Evolutionary conservation across 805 yeast species (phyloP).

Genomic region (Wickerhamiella spandovensis): DNA sequence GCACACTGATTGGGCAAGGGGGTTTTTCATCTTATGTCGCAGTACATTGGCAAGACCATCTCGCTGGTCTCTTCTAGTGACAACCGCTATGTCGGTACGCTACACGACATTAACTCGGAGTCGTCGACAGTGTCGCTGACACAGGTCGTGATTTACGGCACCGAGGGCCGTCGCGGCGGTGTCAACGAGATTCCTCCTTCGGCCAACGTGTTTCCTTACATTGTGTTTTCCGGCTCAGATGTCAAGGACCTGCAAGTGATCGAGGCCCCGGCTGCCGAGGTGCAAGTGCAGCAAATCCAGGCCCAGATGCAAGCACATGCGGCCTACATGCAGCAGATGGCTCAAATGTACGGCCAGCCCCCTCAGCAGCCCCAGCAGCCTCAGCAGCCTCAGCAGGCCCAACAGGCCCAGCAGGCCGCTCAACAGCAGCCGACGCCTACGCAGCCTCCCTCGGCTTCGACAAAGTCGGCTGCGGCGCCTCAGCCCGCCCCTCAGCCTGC

Average conservation of each 20-base stretch:
- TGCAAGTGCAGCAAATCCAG: conserved; percentile 21
- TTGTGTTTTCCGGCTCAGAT: conserved; percentile 82
- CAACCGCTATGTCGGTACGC: conserved; percentile 76
- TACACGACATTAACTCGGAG: conserved; percentile 78
- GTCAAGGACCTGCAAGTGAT: conserved; percentile 80
- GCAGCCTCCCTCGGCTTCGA: conserved; percentile 25
- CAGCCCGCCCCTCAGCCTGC: conserved; percentile 5
- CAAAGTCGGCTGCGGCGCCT: conserved; percentile 43
- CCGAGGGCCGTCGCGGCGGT: conserved; percentile 75
- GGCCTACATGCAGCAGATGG: neutral
- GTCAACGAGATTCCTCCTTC: conserved; percentile 60
- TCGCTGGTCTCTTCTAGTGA: conserved; percentile 67
- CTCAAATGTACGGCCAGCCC: neutral
- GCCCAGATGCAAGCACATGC: neutral
- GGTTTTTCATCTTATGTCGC: conserved; percentile 46
- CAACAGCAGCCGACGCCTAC: conserved; percentile 29
- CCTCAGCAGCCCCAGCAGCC: neutral
- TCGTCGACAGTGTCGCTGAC: conserved; percentile 78
- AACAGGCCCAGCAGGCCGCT: neutral
- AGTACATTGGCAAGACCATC: conserved; percentile 82
- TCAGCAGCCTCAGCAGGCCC: neutral
- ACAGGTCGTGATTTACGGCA: conserved; percentile 72
- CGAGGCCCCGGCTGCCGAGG: conserved; percentile 39
- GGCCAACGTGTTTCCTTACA: conserved; percentile 39
- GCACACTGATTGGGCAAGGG: neutral